Evolutionary conservation across 345 rosid species (phyloP).

Genomic region (Ceriops decandra): DNA sequence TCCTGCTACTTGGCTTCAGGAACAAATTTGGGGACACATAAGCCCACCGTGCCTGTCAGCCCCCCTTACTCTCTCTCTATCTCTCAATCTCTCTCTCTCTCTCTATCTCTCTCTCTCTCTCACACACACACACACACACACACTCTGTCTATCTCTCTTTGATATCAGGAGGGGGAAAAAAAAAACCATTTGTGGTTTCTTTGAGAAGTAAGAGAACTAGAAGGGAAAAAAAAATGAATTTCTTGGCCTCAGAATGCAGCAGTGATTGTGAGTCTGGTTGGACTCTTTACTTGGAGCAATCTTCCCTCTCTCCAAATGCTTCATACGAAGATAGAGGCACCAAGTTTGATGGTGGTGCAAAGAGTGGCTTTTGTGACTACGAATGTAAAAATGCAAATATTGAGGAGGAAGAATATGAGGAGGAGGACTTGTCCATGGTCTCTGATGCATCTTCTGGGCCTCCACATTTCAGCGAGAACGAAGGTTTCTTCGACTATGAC

Average conservation of each 20-base stretch:
- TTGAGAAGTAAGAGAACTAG: neutral
- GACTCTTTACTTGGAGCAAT: conserved; percentile 87
- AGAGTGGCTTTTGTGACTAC: conserved; percentile 15
- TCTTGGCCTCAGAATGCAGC: conserved; percentile 51
- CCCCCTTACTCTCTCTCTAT: neutral
- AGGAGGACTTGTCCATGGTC: conserved; percentile 85
- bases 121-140: too few species aligned
- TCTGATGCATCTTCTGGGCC: conserved; percentile 99
- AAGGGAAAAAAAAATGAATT: conserved; percentile 35
- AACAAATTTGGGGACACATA: conserved; percentile 7
- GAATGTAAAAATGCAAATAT: conserved; percentile 14
- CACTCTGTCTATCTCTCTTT: neutral
- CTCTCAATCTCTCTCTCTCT: neutral
- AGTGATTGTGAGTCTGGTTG: conserved; percentile 98
- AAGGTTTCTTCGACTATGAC: conserved; percentile 22
- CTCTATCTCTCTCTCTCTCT: neutral
- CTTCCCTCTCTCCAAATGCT: conserved; percentile 37
- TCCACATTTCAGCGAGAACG: conserved; percentile 54
- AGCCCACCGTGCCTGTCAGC: neutral
- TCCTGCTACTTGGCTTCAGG: neutral
- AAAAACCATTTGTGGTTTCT: conserved; percentile 4
- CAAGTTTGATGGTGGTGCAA: conserved; percentile 17
- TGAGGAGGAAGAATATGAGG: conserved; percentile 36
- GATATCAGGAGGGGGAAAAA: neutral
- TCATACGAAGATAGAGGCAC: conserved; percentile 22